Evolutionary conservation across 2,329 filamentous ascomycete genomes (phyloP), one percentile per base, ranked within the genome.

Genomic region (Cytospora piceae): DNA sequence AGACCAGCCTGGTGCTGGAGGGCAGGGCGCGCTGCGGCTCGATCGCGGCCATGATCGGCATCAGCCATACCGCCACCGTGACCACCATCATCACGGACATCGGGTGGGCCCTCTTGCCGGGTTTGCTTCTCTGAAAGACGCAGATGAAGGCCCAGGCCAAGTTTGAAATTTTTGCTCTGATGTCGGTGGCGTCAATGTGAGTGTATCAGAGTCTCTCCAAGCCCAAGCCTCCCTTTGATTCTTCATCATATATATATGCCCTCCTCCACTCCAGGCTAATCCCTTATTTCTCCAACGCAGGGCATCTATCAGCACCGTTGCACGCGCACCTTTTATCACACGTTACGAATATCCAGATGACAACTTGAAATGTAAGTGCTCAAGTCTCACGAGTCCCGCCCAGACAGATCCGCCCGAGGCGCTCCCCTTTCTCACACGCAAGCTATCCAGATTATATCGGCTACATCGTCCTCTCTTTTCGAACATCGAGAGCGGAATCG

Each of bases 151-250:
- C 49, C 12, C 51, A 46, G 51, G 24, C 34, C 17, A 73, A 74
- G 63, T 56, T 73, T 14, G 64, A 63, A 20, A 69, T 71, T 22
- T 68, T 69, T 42, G 34, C 58, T 27, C 60, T 73, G 32, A 65
- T 73, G 55, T 72, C 70, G 8, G 71, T 73, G 61, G 68, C 67
- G 58, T 69, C 71, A n/a, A 37, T 72, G 72, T 74, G 65, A 70
- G 72, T 69, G 1, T 3, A 46, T 9, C 24, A 53, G 39, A 46
- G n/a, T 6, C 14, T n/a, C 20, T 22, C 22, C 4, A 9, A 9
- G 17, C 15, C 29, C 11, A 20, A 31, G 27, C 34, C n/a, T 2
- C 15, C 20, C 1, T 29, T 9, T 1, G 11, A 4, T 11, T 17
- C 20, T 27, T 39, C n/a, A 17, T 27, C 15, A 42, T 22, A 29